Base-by-base conservation (phyloP, 2,329 filamentous ascomycete genomes). In the Kalaharituber pfeilii region DNA sequence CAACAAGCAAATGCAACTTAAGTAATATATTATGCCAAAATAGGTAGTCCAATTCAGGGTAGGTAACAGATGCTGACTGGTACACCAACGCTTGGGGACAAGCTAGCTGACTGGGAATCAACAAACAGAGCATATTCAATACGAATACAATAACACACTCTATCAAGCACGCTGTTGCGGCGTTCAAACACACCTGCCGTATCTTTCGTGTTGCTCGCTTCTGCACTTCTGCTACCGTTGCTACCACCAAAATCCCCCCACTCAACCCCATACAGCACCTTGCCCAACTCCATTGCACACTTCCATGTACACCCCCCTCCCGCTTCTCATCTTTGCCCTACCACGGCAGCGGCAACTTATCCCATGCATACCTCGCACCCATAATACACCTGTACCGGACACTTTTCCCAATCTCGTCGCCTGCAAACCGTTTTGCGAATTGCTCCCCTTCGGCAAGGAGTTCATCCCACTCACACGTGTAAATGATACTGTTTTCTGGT, bases 301-400 rank as follows among this genome's bases (percentile, higher is more conserved):
- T 58, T 74, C 69, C 36, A 68, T 60, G 62, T 81, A 81, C 56
- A 78, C 68, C 53, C n/a, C 71, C 68, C 60, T 74, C 68, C n/a
- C 75, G 72, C 25, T 72, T 72, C 1, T 69, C 68, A 2, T 73
- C 73, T 29, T 73, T 39, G 33, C 33, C 33, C 20, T 39, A 18
- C 33, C 33, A 39, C 13, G 33, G 33, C 4, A 39, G 33, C 20
- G 33, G 33, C 15, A 13, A 15, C 20, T 39, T 39, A 39, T 39
- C 72, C 53, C 70, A 72, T 24, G 77, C 64, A 3, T 77, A 78
- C 62, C 80, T 81, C 0, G 79, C 78, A 26, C 74, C 75, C 67
- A 82, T 83, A 62, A 83, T 80, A 74, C 80, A 83, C 0, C 73
- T 79, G 63, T 82, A 80, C 26, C 74, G 72, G 22, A 79, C 78